Base-by-base conservation (phyloP, 1,139 yeast species). In the Sugiyamaella pinicola region DNA sequence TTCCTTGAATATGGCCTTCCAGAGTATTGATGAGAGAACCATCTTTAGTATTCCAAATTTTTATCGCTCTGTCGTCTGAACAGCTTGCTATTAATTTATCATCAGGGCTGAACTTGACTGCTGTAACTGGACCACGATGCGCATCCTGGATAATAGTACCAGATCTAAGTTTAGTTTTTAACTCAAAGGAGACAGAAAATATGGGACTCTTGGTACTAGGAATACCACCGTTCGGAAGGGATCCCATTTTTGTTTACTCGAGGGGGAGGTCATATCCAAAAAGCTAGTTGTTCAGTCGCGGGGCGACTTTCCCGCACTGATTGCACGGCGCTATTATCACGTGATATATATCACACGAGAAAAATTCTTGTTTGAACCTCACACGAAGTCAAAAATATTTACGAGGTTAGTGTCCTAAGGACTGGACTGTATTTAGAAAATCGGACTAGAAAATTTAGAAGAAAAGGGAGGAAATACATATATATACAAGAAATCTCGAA, bases 61-160 rank as follows among this genome's bases (percentile, higher is more conserved):
- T 70, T 52, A 82, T 72, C 12, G 75, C 64, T 18, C 69, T 64
- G 58, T 76, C 81, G 35, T 78, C 69, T 3, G 80, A 75, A 41
- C 82, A 69, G 0, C 83, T 74, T 1, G 96, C 96, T n/a, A 87
- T 63, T 22, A 63, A 70, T 24, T 62, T 57, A 0, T 87, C 88
- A 67, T 86, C 77, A 3, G 93, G 91, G 17, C 90, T 82, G 45
- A 87, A 72, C 63, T 81, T 81, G 42, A 81, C 79, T 13, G 78
- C 67, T 1, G 83, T 80, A 43, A 66, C 66, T 3, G 68, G 60
- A 21, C 59, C 63, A 17, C 44, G 55, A 22, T 66, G 69, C 2
- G 42, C 29, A 38, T 38, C 22, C n/a, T 17, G n/a, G 7, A 35
- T 8, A 2, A 18, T 35, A 18, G 2, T 9, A 15, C 7, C 39